Base-by-base conservation (phyloP, 192 early-diverging fungal genomes). In the Powellomyces hirtus region DNA sequence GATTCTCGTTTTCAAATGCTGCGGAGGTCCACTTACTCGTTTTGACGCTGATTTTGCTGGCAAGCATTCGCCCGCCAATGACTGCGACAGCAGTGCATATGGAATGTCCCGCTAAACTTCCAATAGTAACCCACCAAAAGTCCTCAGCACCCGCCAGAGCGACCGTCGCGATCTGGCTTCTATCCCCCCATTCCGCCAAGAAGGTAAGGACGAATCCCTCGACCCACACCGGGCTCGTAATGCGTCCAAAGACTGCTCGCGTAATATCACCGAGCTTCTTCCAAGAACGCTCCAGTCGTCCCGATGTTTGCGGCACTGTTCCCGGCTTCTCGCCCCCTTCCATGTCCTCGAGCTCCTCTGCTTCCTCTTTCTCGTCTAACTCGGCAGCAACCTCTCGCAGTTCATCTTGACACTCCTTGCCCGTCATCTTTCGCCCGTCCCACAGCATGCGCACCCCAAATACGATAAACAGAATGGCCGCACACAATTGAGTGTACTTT, bases 151-250 rank as follows among this genome's bases (percentile, higher is more conserved):
- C 95, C 44, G 93, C 95, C 59, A 98, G 78, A 35, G 94, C 96
- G 72, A 98, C 94, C 1, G 96, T 98, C 1, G 94, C 90, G 63
- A 97, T 91, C 78, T 99, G 96, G 61, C 92, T 95, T 27, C 95
- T 86, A 75, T 98, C 95, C 14, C 95, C 95, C 95, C 95, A 99
- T 73, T 99, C 97, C 40, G 92, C 97, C 63, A 99, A 64, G 67
- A 99, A 99, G 38, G 95, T 97, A 69, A 99, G 73, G 34, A 94
- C 86, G 83, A 98, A 98, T 0, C 92, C 93, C 79, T 99, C 91
- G 26, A 98, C 87, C 85, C 94, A 98, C 30, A 94, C 78, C 0
- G 97, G 95, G 26, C 94, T 95, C 59, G 96, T 84, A 35, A 74
- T 75, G 22, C 83, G 18, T 16, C 29, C 18, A 27, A 16, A 16